Conservation (phyloP, 176 grass and related monocot species). For the Urochloa ruziziensis region DNA sequence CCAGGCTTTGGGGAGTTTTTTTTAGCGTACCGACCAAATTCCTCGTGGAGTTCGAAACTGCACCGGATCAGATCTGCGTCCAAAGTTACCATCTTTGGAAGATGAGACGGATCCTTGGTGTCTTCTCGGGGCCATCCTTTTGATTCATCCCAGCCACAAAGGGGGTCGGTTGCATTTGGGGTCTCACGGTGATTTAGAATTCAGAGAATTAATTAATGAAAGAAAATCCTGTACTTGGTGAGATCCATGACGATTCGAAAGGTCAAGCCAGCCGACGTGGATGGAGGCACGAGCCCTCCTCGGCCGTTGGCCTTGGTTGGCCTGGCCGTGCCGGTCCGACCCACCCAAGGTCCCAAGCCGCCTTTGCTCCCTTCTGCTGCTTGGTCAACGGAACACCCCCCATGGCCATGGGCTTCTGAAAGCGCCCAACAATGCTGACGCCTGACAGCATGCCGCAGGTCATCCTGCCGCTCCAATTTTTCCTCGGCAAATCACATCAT, state of each 20-base stretch:
- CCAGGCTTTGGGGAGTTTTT: not conserved
- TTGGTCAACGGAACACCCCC: constrained; percentile 16
- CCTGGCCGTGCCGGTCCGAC: not conserved
- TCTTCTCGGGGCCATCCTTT: not conserved
- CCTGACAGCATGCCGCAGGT: not conserved
- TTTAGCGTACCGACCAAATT: not conserved
- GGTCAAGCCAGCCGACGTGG: constrained; percentile 14
- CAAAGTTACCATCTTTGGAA: constrained; percentile 6
- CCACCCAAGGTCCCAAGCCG: not conserved
- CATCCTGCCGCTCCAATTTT: not conserved
- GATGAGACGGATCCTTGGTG: constrained; percentile 8
- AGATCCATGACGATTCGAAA: not conserved
- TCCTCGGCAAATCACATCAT: not conserved
- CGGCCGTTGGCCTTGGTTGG: not conserved
- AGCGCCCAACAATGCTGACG: not conserved
- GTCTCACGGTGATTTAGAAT: not conserved
- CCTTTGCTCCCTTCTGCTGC: not conserved
- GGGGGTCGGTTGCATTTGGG: not conserved
- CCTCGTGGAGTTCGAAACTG: not conserved
- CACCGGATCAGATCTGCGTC: not conserved
- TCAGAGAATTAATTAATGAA: not conserved
- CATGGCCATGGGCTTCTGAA: not conserved
- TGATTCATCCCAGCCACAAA: not conserved
- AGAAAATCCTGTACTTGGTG: not conserved
- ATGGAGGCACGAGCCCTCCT: not conserved